Conservation (phyloP, 345 rosid species). For the Heritiera fomes region DNA sequence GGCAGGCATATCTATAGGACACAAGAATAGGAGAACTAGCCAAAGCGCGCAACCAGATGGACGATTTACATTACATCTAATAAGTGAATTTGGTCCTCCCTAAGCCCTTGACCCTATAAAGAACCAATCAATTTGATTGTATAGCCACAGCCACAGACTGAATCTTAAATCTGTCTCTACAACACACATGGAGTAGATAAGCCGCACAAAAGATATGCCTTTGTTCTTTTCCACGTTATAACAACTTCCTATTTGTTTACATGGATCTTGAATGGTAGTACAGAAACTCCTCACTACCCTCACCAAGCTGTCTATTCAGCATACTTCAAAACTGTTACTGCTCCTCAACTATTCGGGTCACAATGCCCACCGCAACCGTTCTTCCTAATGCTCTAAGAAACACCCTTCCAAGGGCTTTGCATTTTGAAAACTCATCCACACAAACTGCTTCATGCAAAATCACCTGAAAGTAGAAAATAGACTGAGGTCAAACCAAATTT, state of each 20-base stretch:
- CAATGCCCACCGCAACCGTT: conserved; percentile 71
- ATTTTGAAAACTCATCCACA: conserved; percentile 61
- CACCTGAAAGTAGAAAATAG: conserved; percentile 47
- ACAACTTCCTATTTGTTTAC: neutral
- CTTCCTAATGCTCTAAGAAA: conserved; percentile 80
- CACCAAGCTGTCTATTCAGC: neutral
- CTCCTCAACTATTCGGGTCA: conserved; percentile 63
- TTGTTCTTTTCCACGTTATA: neutral
- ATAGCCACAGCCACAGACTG: neutral
- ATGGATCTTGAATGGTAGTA: neutral
- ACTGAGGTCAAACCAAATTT: conserved; percentile 14
- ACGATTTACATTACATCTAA: neutral
- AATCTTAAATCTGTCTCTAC: neutral
- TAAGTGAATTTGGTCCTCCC: neutral
- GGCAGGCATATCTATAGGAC: too few relatives aligned
- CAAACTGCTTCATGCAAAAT: conserved; percentile 59
- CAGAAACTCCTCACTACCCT: neutral
- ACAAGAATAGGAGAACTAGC: too few relatives aligned
- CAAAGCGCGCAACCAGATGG: too few relatives aligned
- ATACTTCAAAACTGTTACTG: conserved; percentile 12
- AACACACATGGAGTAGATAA: neutral
- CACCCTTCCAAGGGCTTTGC: conserved; percentile 87
- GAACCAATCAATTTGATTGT: neutral
- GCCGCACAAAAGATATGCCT: neutral
- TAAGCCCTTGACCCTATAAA: neutral